Conservation (phyloP, 176 grass and related monocot genomes). For the Panicum miliaceum region DNA sequence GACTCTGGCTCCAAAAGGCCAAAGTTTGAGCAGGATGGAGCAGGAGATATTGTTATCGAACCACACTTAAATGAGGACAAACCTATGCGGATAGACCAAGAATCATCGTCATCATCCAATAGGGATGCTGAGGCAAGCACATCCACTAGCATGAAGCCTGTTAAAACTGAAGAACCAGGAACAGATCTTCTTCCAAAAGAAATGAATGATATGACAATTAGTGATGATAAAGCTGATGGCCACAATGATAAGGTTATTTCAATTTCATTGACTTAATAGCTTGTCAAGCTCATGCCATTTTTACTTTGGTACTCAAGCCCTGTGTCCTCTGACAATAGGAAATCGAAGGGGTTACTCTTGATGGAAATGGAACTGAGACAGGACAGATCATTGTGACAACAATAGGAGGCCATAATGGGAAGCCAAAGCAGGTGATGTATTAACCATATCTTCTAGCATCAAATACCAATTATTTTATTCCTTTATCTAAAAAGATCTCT, state of each 20-base stretch:
- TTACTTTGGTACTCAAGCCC: conserved; percentile 34
- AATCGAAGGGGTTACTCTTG: conserved; percentile 56
- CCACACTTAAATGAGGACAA: conserved; percentile 57
- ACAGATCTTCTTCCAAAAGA: conserved; percentile 87
- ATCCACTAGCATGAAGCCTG: conserved; percentile 59
- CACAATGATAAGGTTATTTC: conserved; percentile 77
- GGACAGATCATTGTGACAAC: conserved; percentile 93
- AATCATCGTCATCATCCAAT: conserved; percentile 51
- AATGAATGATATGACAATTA: conserved; percentile 90
- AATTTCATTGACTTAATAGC: background rate
- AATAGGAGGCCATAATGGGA: conserved; percentile 86
- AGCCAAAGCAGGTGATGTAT: conserved; percentile 86
- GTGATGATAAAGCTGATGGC: conserved; percentile 72
- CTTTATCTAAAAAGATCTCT: background rate
- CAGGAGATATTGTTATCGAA: conserved; percentile 65
- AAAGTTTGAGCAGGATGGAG: conserved; percentile 82
- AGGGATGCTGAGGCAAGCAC: conserved; percentile 77
- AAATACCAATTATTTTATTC: background rate
- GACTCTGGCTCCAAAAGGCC: conserved; percentile 79
- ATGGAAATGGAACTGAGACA: conserved; percentile 77
- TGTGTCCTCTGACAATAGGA: conserved; percentile 57
- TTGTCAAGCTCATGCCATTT: conserved; percentile 13
- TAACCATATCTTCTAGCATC: background rate
- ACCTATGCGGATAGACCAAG: conserved; percentile 48
- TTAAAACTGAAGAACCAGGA: conserved; percentile 62